Conservation (phyloP, 495 filamentous ascomycete genomes). For the Hypoxylon subgilvum region DNA sequence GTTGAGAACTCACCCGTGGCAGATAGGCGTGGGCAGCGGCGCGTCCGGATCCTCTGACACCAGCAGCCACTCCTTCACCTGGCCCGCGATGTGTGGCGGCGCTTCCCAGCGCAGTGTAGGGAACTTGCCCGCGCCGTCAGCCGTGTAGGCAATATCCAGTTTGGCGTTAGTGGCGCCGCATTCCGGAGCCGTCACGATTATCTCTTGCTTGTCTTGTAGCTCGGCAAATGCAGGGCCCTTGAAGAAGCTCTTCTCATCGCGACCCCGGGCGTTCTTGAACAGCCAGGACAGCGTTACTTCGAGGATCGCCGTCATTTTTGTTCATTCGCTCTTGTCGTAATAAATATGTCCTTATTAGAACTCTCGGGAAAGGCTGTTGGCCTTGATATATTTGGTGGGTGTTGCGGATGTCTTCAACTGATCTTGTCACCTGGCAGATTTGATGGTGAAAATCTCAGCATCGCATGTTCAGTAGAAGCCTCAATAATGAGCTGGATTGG, state of each 20-base stretch:
- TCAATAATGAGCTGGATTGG: too few species aligned
- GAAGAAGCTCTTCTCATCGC: slow-evolving; percentile 55
- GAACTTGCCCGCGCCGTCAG: slow-evolving; percentile 50
- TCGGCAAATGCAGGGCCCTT: slow-evolving; percentile 51
- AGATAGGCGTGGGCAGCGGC: slow-evolving; percentile 52
- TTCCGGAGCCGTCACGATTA: slow-evolving; percentile 53
- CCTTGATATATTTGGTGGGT: not conserved
- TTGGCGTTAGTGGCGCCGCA: slow-evolving; percentile 50
- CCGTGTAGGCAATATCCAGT: slow-evolving; percentile 49
- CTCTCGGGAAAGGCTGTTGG: not conserved
- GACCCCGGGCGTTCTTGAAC: slow-evolving; percentile 48
- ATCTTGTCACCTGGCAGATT: too few species aligned
- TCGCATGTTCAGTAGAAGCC: too few species aligned
- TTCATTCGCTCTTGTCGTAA: not conserved
- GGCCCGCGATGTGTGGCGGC: slow-evolving; percentile 33
- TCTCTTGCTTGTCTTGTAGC: slow-evolving; percentile 46
- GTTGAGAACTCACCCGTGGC: slow-evolving; percentile 46
- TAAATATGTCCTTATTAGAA: not conserved
- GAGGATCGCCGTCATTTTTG: slow-evolving; percentile 36
- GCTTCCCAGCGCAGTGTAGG: slow-evolving; percentile 52
- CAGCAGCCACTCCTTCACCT: slow-evolving; percentile 56
- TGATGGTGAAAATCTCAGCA: too few species aligned
- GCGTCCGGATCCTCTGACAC: slow-evolving; percentile 60
- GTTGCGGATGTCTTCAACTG: too few species aligned
- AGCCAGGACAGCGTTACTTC: slow-evolving; percentile 49